Base-by-base conservation (phyloP, 2,329 filamentous ascomycete species). In the Neopestalotiopsis sp. region DNA sequence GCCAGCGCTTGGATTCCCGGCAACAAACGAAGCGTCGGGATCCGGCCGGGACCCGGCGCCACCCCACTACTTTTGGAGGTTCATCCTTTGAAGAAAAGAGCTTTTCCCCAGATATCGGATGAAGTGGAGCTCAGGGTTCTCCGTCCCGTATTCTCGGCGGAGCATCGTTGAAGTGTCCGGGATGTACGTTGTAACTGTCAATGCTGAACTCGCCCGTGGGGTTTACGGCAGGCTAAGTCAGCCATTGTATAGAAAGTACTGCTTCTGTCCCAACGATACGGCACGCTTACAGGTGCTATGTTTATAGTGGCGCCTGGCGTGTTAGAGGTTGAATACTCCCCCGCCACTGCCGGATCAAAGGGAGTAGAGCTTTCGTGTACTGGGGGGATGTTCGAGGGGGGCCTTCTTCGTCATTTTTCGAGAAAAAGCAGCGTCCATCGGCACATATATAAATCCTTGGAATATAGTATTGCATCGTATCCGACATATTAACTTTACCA, bases 251-350 rank as follows among this genome's bases (percentile, higher is more conserved):
- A 20, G 28, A 62, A 20, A 12, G 30, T 34, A 30, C 45, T 52
- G 45, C 45, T 52, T 20, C 1, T 52, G 17, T 52, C 45, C 45
- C 59, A 62, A 34, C 59, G 1, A 62, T 40, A 40, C 59, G 59
- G 59, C 30, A 62, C 59, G 30, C 57, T 59, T 59, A 12, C 6
- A 38, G 17, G 28, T 62, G 59, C 12, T 34, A 59, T 14, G 20
- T 12, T 7, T 17, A 34, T 34, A 30, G 34, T 2, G 30, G 59
- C 14, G 2, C 7, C 30, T n/a, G 59, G 59, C 59, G 59, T 24
- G 59, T 62, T n/a, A 62, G n/a, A 40, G 30, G 17, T 62, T 62
- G 32, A 62, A 62, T 62, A 62, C 34, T 62, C 59, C 34, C 24
- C 59, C 59, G 17, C 28, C 32, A 59, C 24, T 30, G 57, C 57